Evolutionary conservation across 768 basidiomycete species (phyloP).

Genomic region (Termitomyces sp.): DNA sequence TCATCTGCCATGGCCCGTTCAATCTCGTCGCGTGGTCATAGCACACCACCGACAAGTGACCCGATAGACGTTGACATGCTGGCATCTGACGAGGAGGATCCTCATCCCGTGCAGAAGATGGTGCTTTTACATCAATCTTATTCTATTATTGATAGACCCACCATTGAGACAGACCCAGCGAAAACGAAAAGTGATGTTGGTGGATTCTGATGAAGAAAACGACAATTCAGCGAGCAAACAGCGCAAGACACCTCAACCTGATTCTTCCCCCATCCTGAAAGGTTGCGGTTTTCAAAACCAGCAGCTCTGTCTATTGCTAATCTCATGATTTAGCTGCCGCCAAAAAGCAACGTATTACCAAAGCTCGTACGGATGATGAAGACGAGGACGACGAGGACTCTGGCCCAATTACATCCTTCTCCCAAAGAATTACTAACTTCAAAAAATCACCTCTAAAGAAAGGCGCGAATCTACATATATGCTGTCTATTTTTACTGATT

Average conservation of each 20-base stretch:
- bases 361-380: conserved; percentile 47
- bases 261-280: conserved; percentile 41
- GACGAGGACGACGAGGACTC: conserved; percentile 48
- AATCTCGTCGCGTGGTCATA: conserved; percentile 49
- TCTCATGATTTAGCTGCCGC: conserved; percentile 30
- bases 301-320: background rate
- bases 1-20: conserved; percentile 41
- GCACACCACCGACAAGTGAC: conserved; percentile 78
- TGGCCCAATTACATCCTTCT: conserved; percentile 45
- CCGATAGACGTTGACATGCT: conserved; percentile 76
- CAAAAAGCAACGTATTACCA: conserved; percentile 64
- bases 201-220: conserved; percentile 65
- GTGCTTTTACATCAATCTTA: conserved; percentile 3
- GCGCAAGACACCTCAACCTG: conserved; percentile 26
- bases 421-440: conserved; percentile 60
- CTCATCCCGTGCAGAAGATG: conserved; percentile 22
- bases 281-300: conserved; percentile 20
- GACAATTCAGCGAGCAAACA: conserved; percentile 20
- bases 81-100: conserved; percentile 47
- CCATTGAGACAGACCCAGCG: conserved; percentile 30
- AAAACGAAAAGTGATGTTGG: conserved; percentile 69
- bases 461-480: conserved; percentile 32
- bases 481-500: background rate
- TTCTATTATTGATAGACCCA: background rate
- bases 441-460: conserved; percentile 61